Evolutionary conservation across 2,329 filamentous ascomycete genomes (phyloP).

Genomic region (Cladosporium austrohemisphaericum): DNA sequence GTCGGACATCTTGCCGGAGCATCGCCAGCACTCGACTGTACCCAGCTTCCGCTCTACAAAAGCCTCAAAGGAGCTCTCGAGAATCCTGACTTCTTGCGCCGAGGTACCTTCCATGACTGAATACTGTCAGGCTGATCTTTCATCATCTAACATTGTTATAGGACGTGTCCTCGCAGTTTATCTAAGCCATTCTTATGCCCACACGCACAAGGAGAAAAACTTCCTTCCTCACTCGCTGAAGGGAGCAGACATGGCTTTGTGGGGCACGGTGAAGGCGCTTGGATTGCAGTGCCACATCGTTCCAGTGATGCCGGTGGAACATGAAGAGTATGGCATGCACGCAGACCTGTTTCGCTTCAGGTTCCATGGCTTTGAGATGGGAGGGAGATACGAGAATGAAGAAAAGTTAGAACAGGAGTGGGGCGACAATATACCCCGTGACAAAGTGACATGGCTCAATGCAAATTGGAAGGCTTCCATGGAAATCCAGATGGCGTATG

Average conservation of each 20-base stretch:
- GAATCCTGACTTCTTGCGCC: slow-evolving; percentile 35
- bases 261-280: slow-evolving; percentile 19
- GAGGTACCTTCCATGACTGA: not conserved
- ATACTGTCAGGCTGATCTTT: not conserved
- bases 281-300: not conserved
- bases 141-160: not conserved
- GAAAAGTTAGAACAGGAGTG: not conserved
- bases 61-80: slow-evolving; percentile 32
- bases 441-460: not conserved
- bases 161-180: slow-evolving; percentile 22
- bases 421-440: not conserved
- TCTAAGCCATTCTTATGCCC: slow-evolving; percentile 26
- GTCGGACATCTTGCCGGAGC: slow-evolving; percentile 30
- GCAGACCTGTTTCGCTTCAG: too few species aligned
- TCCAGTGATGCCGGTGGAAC: not conserved
- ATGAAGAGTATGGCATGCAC: too few species aligned
- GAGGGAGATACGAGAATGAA: too few species aligned
- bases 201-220: slow-evolving; percentile 18
- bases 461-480: not conserved
- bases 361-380: not conserved
- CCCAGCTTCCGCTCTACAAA: slow-evolving; percentile 36
- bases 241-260: slow-evolving; percentile 27
- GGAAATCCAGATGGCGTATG: not conserved
- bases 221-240: slow-evolving; percentile 26
- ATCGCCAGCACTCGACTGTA: slow-evolving; percentile 30